Percentiles rank a stretch among this genome's conserved stretches.
Conservation (phyloP, 345 rosid genomes). For the Gossypium bickii region DNA sequence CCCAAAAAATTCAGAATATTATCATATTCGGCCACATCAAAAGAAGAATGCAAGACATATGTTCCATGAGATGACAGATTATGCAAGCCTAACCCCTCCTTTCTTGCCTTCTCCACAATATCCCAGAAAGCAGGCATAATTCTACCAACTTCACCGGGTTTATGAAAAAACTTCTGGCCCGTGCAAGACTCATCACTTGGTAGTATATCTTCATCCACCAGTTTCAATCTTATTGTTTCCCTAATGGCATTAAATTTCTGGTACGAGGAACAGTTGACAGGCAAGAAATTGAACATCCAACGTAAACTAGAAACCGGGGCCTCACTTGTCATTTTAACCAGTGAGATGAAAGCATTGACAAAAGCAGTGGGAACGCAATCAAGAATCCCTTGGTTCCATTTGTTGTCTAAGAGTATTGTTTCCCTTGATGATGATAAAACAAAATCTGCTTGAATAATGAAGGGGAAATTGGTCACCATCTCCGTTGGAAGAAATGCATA, state of each 20-base stretch:
- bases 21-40: conserved; percentile 37
- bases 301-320: conserved; percentile 52
- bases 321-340: conserved; percentile 41
- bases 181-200: conserved; percentile 53
- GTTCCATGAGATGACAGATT: conserved; percentile 65
- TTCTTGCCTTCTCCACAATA: conserved; percentile 46
- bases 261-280: conserved; percentile 35
- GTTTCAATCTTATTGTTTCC: conserved; percentile 31
- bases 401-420: conserved; percentile 51
- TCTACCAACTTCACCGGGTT: conserved; percentile 52
- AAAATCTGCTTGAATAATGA: conserved; percentile 71
- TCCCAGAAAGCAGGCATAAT: conserved; percentile 55
- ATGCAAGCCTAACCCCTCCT: conserved; percentile 40
- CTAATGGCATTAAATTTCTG: conserved; percentile 38
- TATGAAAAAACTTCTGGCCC: conserved; percentile 57
- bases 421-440: conserved; percentile 69
- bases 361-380: conserved; percentile 52
- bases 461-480: conserved; percentile 65
- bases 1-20: conserved; percentile 47
- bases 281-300: conserved; percentile 55
- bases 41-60: conserved; percentile 38
- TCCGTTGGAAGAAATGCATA: conserved; percentile 78
- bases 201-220: conserved; percentile 40
- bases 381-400: conserved; percentile 83
- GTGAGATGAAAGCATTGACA: conserved; percentile 48